Conservation (phyloP, 2,329 filamentous ascomycete species). For the Cladophialophora psammophila region DNA sequence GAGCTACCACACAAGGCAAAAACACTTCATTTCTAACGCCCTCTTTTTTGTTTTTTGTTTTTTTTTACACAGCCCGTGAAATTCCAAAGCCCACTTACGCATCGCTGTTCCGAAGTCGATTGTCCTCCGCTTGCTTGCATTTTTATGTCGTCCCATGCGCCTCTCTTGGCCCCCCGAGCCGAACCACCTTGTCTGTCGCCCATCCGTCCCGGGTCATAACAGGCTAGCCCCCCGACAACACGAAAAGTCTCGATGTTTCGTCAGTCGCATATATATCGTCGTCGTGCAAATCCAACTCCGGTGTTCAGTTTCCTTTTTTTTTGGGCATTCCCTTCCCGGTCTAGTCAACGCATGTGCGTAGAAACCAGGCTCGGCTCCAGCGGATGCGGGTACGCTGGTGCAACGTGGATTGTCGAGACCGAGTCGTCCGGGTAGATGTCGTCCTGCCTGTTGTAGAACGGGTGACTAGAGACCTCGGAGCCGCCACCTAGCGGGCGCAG, state of each 20-base stretch:
- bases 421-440: constrained; percentile 18
- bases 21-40: too few species aligned
- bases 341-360: constrained; percentile 8
- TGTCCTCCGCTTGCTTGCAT: too few species aligned
- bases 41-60: too few species aligned
- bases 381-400: constrained; percentile 2
- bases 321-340: not conserved
- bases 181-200: too few species aligned
- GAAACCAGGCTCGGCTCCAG: constrained; percentile 17
- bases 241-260: not conserved
- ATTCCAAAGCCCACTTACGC: too few species aligned
- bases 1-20: too few species aligned
- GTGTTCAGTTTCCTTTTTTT: not conserved
- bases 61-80: too few species aligned
- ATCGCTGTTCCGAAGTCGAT: too few species aligned
- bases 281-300: not conserved
- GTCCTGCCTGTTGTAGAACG: not conserved
- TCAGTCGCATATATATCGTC: not conserved
- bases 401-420: constrained; percentile 4
- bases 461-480: constrained; percentile 4
- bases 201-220: too few species aligned
- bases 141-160: too few species aligned
- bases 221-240: too few species aligned
- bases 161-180: too few species aligned
- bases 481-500: not conserved